Base-by-base conservation (phyloP, 306 rosid genomes). In the Rosa persica region DNA sequence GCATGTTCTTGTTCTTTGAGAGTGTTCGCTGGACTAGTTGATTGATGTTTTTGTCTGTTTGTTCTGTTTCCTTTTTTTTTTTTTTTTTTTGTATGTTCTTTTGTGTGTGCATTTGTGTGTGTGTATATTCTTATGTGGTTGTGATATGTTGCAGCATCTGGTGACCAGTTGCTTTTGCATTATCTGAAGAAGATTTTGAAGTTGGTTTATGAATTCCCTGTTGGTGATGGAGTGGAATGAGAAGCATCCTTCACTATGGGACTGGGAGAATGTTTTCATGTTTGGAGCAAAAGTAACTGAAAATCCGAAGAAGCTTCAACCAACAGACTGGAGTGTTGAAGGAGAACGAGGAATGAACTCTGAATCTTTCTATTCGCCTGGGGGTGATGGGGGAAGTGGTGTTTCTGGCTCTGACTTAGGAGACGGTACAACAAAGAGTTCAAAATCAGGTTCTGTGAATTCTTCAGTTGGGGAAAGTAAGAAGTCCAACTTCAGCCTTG, bases 151-250 rank as follows among this genome's bases (percentile, higher is more conserved):
- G 79, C 85, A 87, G 93, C 70, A 72, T 75, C 79, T 83, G 64
- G 81, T 73, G 81, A 80, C 67, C 54, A 43, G 73, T 71, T 74
- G 27, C 70, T 8, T 58, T 74, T 75, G 30, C 46, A 34, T 61
- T 42, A 25, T 62, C 42, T 19, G 44, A 40, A 17, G 17, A 43
- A 65, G 46, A 20, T 15, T 60, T 58, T 43, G 58, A 83, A 80
- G 75, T 55, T 69, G 69, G 80, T 78, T 67, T 67, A 57, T 57
- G 73, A 51, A 54, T 48, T 40, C 72, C 58, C 58, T 38, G 60
- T 60, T 64, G 66, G 54, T 76, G 76, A 94, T 94, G 98, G 97
- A 90, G 86, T 94, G 97, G 98, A 92, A 87, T 79, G 82, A 83
- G n/a, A 90, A 87, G 69, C 83, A 92, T 75, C 76, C 81, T 0